Evolutionary conservation across 2,329 filamentous ascomycete species (phyloP).

Genomic region (Orbilia ellipsospora): DNA sequence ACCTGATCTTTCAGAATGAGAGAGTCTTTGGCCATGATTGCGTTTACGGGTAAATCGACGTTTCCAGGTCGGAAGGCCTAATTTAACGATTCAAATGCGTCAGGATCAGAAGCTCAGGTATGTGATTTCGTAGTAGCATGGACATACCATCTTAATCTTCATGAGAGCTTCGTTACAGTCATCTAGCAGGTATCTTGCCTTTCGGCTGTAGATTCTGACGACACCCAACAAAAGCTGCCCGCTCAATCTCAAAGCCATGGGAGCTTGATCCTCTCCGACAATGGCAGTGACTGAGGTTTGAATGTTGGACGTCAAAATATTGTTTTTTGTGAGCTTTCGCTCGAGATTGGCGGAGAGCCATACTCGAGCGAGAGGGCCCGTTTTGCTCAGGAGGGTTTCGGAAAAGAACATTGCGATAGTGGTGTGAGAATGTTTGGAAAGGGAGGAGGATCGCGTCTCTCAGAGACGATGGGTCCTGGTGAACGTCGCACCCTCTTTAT

Average conservation of each 20-base stretch:
- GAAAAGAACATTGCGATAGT: constrained; percentile 86
- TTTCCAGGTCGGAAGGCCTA: constrained; percentile 96
- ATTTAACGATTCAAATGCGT: not conserved
- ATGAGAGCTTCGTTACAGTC: constrained; percentile 97
- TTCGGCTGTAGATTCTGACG: constrained; percentile 95
- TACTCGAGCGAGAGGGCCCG: constrained; percentile 93
- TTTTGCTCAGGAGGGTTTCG: constrained; percentile 94
- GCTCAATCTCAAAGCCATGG: constrained; percentile 92
- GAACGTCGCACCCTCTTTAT: constrained; percentile 7
- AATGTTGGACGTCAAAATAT: constrained; percentile 93
- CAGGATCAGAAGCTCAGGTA: not conserved
- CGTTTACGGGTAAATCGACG: constrained; percentile 88
- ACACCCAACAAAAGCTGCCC: constrained; percentile 95
- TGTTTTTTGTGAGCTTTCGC: constrained; percentile 96
- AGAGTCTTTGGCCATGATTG: constrained; percentile 83
- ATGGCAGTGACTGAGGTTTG: constrained; percentile 95
- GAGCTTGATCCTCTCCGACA: constrained; percentile 89
- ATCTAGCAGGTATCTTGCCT: constrained; percentile 93
- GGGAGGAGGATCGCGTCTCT: constrained; percentile 41
- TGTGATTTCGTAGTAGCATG: not conserved
- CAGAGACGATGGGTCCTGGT: constrained; percentile 37
- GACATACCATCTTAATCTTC: constrained; percentile 95
- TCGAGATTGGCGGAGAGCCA: constrained; percentile 98
- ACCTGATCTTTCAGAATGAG: constrained; percentile 89
- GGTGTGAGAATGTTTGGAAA: not conserved